phyloP scores from a whole-genome alignment of 441 rosid species.

The Pelargonium citronellum region DNA sequence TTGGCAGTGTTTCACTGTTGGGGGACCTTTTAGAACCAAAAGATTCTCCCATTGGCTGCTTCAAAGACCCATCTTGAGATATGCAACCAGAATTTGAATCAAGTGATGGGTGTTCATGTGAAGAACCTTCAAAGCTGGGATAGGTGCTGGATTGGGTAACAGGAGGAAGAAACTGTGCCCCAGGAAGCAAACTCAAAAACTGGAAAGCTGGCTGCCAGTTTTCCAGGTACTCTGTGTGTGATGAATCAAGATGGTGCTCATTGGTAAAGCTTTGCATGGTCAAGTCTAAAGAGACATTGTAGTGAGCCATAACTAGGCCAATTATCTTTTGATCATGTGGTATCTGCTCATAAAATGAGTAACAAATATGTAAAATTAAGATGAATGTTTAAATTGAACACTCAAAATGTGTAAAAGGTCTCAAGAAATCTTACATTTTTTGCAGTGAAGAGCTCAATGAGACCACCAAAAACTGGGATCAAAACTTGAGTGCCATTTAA shows the following conservation, averaged over 20 bases:
- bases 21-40: too few relatives aligned
- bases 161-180: slow-evolving; percentile 21
- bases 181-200: slow-evolving; percentile 25
- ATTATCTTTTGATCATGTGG: slow-evolving; percentile 46
- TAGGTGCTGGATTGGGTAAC: slow-evolving; percentile 18
- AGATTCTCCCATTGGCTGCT: slow-evolving; percentile 21
- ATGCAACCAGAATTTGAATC: slow-evolving; percentile 22
- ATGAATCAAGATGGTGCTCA: slow-evolving; percentile 24
- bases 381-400: neutral
- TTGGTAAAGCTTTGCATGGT: slow-evolving; percentile 17
- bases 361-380: neutral
- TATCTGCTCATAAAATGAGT: slow-evolving; percentile 35
- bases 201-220: slow-evolving; percentile 15
- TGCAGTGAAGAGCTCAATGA: slow-evolving; percentile 62
- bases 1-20: too few relatives aligned
- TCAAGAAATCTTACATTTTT: slow-evolving; percentile 41
- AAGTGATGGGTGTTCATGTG: slow-evolving; percentile 32
- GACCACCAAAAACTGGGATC: slow-evolving; percentile 64
- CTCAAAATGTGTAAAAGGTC: neutral
- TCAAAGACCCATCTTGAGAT: slow-evolving; percentile 1
- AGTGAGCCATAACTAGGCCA: slow-evolving; percentile 38
- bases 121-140: slow-evolving; percentile 41
- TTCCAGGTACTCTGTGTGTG: slow-evolving; percentile 28
- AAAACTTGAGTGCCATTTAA: slow-evolving; percentile 55
- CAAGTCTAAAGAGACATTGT: slow-evolving; percentile 32